Evolutionary conservation across 1,139 yeast species (phyloP), one percentile per base, ranked within the genome.

Genomic region (Magnusiomyces starmeri): DNA sequence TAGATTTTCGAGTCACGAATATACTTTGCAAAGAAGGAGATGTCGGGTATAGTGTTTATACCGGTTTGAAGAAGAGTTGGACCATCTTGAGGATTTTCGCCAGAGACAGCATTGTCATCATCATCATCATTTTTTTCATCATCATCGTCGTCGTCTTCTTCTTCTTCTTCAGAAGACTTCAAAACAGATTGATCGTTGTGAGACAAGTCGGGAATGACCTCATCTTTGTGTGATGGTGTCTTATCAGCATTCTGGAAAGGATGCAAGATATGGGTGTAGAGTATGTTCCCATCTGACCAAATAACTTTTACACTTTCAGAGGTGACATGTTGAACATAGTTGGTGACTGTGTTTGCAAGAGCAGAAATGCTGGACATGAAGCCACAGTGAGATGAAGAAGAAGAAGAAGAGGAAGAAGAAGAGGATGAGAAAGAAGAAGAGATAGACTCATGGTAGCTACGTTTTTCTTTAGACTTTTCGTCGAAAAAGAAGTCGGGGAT

Each of bases 31-130:
- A 67, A 68, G 43, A 66, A 65, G 50, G 65, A 59, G 39, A 67
- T 60, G n/a, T 65, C 68, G 14, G 62, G 58, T 52, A 60, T 59
- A 25, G 64, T 60, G 1, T 67, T 66, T 40, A 69, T 59, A 43
- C 66, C 67, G 16, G 70, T 67, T 24, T 63, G 58, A 51, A 68
- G 60, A 43, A 67, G 59, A 27, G 66, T 59, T 29, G 66, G 65
- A 20, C 68, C 69, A 12, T 39, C 6, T 22, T 22, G 16, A 20
- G 42, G 41, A 6, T 8, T 7, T 22, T 45, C 42, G 9, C 35
- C 12, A 24, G 26, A 6, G 14, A 12, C 22, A n/a, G 14, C 27
- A 18, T 41, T 24, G 18, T 39, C 42, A 18, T 39, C 21, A 39
- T n/a, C 21, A 18, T 39, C 42, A 16, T 39, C 42, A 18, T 4